Evolutionary conservation across 495 filamentous ascomycete genomes (phyloP).

Genomic region (Neurospora tetrasperma): DNA sequence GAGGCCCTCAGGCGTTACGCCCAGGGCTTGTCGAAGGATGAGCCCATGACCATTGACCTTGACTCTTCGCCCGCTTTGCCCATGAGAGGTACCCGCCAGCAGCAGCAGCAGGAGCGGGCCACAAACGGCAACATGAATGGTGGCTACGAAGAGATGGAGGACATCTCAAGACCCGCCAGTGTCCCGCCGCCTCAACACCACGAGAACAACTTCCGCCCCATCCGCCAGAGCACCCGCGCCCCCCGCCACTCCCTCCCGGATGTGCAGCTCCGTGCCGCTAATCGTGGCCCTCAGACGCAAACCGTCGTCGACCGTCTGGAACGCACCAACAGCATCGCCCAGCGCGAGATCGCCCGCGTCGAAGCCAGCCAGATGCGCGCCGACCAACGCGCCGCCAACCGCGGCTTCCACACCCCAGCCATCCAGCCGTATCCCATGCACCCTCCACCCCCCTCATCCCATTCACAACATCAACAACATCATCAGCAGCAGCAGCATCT

Average conservation of each 20-base stretch:
- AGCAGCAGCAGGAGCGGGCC: not conserved
- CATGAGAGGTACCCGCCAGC: conserved; percentile 8
- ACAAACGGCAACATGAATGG: conserved; percentile 4
- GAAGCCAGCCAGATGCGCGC: conserved; percentile 30
- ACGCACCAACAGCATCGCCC: conserved; percentile 29
- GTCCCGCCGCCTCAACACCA: conserved; percentile 3
- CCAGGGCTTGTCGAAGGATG: conserved; percentile 15
- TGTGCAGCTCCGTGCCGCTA: conserved; percentile 21
- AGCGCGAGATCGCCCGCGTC: conserved; percentile 33
- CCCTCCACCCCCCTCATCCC: not conserved
- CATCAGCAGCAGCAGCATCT: not conserved
- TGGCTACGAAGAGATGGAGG: conserved; percentile 8
- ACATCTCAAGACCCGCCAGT: conserved; percentile 6
- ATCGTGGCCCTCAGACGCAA: conserved; percentile 12
- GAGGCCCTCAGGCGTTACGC: conserved; percentile 34
- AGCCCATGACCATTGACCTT: not conserved
- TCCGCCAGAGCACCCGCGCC: conserved; percentile 22
- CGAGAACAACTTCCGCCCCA: conserved; percentile 6
- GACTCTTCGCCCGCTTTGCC: conserved; percentile 7
- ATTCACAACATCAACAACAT: not conserved
- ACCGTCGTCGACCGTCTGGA: conserved; percentile 18
- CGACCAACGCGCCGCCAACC: conserved; percentile 26
- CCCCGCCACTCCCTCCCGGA: conserved; percentile 22
- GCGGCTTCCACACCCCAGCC: conserved; percentile 9
- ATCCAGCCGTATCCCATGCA: not conserved